Conservation (phyloP, 2,329 filamentous ascomycete genomes). For the Exophiala lecanii-corni region DNA sequence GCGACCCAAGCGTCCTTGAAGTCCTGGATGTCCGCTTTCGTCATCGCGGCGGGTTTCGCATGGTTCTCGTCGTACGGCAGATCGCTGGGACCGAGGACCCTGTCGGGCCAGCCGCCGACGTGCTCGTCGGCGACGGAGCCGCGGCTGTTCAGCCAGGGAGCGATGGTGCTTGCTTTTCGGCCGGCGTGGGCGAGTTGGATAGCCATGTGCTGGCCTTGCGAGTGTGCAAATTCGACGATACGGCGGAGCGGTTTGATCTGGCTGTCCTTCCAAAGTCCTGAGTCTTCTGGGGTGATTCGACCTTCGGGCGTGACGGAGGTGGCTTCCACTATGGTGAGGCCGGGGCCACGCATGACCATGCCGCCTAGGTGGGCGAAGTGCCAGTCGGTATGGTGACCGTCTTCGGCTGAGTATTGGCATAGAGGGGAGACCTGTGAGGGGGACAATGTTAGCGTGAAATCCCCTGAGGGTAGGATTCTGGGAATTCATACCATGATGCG, state of each 20-base stretch:
- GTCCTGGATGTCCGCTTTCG: slow-evolving; percentile 61
- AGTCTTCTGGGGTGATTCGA: slow-evolving; percentile 75
- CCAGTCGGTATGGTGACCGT: slow-evolving; percentile 73
- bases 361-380: slow-evolving; percentile 79
- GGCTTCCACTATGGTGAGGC: slow-evolving; percentile 71
- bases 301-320: slow-evolving; percentile 71
- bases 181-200: slow-evolving; percentile 78
- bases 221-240: slow-evolving; percentile 31
- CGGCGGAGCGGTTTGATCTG: slow-evolving; percentile 56
- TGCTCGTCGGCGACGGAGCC: slow-evolving; percentile 53
- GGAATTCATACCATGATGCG: slow-evolving; percentile 61
- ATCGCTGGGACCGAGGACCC: slow-evolving; percentile 52
- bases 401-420: slow-evolving; percentile 63
- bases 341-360: slow-evolving; percentile 70
- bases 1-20: slow-evolving; percentile 14
- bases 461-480: no score
- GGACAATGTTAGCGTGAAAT: no score
- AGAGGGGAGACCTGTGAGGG: slow-evolving; percentile 61
- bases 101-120: slow-evolving; percentile 51
- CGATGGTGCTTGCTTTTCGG: slow-evolving; percentile 58
- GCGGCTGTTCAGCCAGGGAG: slow-evolving; percentile 39
- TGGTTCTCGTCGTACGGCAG: not conserved
- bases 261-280: slow-evolving; percentile 76
- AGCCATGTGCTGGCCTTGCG: slow-evolving; percentile 64
- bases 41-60: no score